Base-by-base conservation (phyloP, 1,284 basidiomycete genomes). In the Trichosporon coremiiforme region DNA sequence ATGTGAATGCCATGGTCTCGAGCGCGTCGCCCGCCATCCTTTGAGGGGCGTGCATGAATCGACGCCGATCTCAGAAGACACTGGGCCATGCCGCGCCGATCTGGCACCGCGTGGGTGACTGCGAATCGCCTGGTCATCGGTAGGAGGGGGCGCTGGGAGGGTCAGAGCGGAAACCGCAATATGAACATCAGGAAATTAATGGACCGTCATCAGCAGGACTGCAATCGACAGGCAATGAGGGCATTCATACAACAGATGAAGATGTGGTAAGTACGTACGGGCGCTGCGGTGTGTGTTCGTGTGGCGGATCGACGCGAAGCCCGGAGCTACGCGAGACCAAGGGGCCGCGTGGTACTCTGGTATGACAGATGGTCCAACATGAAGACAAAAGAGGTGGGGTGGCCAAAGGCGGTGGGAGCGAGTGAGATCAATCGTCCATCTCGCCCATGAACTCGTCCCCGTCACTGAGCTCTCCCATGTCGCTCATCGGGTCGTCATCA, bases 401-500 rank as follows among this genome's bases (percentile, higher is more conserved):
- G 36, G 10, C 36, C 8, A 36, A 13, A 4, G 31, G 12, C 12
- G 36, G 5, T 13, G 4, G 25, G 20, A 6, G 66, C 25, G 20
- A 9, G 60, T 4, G 25, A 12, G 22, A 45, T 66, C 67, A 82
- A 71, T 81, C 73, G 69, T 78, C 76, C 75, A 78, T 76, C 66
- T 73, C 75, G 20, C 75, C 76, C 68, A 80, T 78, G 20, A 82
- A 85, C 73, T 90, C 90, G 68, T 89, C 90, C 69, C 82, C 84
- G 38, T 92, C 92, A 80, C 90, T 92, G 82, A 94, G 89, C 84
- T 92, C 94, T 71, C 93, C 93, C 78, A 93, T 87, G 77, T 95
- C 94, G 82, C 93, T 95, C 92, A 95, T 95, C 81, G 92, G 93
- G 76, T 90, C 91, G 75, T 94, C 93, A 33, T 85, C 81, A 63